Percentiles rank a stretch among this genome's conserved stretches.
phyloP scores from a whole-genome alignment of 345 rosid genomes.

The Moringa oleifera region DNA sequence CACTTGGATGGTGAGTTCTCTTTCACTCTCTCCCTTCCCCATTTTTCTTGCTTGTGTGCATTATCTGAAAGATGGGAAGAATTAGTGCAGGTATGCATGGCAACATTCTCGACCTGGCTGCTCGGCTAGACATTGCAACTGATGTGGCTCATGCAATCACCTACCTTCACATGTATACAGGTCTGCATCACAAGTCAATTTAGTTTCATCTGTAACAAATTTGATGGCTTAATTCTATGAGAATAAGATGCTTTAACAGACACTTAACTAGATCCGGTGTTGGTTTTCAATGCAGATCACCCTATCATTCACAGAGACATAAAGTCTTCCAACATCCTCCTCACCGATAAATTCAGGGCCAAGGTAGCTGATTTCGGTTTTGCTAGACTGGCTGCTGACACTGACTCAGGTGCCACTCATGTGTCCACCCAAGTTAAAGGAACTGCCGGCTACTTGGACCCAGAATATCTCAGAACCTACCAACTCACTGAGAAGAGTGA shows the following conservation, averaged over 20 bases:
- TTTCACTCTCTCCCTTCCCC: not conserved
- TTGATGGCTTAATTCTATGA: constrained; percentile 1
- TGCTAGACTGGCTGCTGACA: constrained; percentile 76
- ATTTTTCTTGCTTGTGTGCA: not conserved
- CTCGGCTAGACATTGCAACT: constrained; percentile 69
- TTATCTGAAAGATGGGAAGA: constrained; percentile 14
- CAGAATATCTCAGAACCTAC: constrained; percentile 80
- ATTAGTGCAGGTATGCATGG: constrained; percentile 51
- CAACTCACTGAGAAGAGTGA: constrained; percentile 94
- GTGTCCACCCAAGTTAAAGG: constrained; percentile 98
- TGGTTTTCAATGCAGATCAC: constrained; percentile 50
- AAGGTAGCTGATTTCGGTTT: constrained; percentile 94
- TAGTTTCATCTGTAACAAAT: not conserved
- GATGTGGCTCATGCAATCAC: constrained; percentile 94
- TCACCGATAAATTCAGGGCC: constrained; percentile 79
- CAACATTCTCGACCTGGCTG: constrained; percentile 52
- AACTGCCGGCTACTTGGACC: constrained; percentile 94
- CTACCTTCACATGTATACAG: constrained; percentile 96
- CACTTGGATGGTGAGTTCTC: constrained; percentile 79
- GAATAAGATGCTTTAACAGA: not conserved
- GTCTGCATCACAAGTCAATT: constrained; percentile 23
- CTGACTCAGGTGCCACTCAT: constrained; percentile 78
- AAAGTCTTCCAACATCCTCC: constrained; percentile 92
- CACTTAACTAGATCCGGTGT: constrained; percentile 8
- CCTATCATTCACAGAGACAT: constrained; percentile 96